Evolutionary conservation across 768 basidiomycete genomes (phyloP).

Genomic region (Tylopilus balloui): DNA sequence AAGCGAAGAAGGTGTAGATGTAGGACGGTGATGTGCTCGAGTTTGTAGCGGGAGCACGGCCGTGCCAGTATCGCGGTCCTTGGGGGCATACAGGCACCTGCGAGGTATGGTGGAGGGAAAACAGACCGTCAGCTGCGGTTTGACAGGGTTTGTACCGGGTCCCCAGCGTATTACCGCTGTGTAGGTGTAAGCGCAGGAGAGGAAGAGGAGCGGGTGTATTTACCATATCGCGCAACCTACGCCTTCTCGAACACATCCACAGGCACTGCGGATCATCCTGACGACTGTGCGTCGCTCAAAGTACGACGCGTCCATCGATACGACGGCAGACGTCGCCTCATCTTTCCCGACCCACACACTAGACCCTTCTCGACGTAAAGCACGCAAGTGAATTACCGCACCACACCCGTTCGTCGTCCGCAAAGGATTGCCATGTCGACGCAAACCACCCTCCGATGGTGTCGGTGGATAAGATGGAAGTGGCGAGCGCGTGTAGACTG

Average conservation of each 20-base stretch:
- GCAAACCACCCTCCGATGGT: slow-evolving; percentile 19
- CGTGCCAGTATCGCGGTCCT: slow-evolving; percentile 42
- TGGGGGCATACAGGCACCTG: slow-evolving; percentile 34
- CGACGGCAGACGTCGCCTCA: slow-evolving; percentile 48
- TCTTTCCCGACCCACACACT: slow-evolving; percentile 58
- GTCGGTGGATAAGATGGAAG: slow-evolving; percentile 34
- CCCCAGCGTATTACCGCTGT: slow-evolving; percentile 61
- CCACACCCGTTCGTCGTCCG: slow-evolving; percentile 56
- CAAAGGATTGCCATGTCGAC: not conserved
- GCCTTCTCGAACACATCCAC: slow-evolving; percentile 65
- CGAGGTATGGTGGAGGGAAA: slow-evolving; percentile 21
- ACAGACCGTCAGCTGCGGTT: slow-evolving; percentile 47
- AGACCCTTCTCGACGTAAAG: slow-evolving; percentile 47
- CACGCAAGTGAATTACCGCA: slow-evolving; percentile 52
- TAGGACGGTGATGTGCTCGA: slow-evolving; percentile 18
- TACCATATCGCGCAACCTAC: slow-evolving; percentile 62
- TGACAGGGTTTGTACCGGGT: slow-evolving; percentile 59
- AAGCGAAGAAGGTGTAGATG: slow-evolving; percentile 47
- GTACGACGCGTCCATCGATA: slow-evolving; percentile 53
- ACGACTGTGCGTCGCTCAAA: slow-evolving; percentile 48
- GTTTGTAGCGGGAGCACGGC: slow-evolving; percentile 13
- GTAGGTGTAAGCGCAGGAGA: slow-evolving; percentile 8
- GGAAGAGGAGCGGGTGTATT: slow-evolving; percentile 15
- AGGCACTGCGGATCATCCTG: slow-evolving; percentile 50
- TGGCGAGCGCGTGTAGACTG: slow-evolving; percentile 33